Base-by-base conservation (phyloP, 2,329 filamentous ascomycete genomes). In the Pezicula neosporulosa region DNA sequence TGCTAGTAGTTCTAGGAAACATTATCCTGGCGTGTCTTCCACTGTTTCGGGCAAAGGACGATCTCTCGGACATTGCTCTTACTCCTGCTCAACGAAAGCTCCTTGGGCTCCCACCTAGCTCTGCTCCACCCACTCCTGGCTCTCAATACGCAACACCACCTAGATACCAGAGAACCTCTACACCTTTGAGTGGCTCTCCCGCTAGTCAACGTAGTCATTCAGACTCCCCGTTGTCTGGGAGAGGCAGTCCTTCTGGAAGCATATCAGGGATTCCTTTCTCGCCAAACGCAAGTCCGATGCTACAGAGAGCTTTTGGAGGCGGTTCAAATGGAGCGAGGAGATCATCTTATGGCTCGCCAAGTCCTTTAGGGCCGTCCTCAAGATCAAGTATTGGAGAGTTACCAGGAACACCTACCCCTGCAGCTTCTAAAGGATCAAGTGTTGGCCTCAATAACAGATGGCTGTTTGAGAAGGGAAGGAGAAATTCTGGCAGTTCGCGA, bases 361-460 rank as follows among this genome's bases (percentile, higher is more conserved):
- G 76, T 56, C 74, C 77, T 43, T 74, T 82, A 54, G 77, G 72
- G 47, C 73, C 70, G 41, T 75, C 68, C 27, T 69, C 73, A 2
- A 61, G 57, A 45, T 46, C 69, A 21, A 59, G 60, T 63, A 27
- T 44, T 44, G 42, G 42, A 15, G 42, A 44, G 15, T 50, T 69
- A 68, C 52, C 75, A 18, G 81, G 82, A n/a, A 72, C 71, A 1
- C 88, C 89, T 1, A 92, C 85, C 57, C 88, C 89, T 1, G 72
- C 72, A 6, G 71, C 76, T 6, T 77, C 80, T 36, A 90, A 87
- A 72, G 80, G 83, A 51, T 85, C 86, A 39, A 91, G 83, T 58
- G 83, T 95, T 48, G 84, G 85, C 1, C 66, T 97, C 65, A 97
- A 93, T 70, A 96, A 85, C 73, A 96, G 94, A 72, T 97, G 93